Percentiles rank a stretch among this genome's conserved stretches.
Evolutionary conservation across 345 rosid genomes (phyloP).

Genomic region (Brassica cretica): DNA sequence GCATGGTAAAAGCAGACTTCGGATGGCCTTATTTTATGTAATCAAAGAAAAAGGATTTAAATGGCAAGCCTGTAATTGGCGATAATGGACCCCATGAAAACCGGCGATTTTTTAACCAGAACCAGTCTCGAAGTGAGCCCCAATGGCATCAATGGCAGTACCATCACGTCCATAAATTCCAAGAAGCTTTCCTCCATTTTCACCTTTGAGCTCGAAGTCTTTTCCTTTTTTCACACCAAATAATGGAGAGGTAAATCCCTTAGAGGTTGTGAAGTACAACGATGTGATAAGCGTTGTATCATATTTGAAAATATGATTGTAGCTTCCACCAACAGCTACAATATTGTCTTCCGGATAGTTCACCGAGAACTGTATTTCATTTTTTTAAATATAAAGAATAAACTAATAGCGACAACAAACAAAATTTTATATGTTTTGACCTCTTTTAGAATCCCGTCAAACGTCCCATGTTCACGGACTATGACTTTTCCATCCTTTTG

Average conservation of each 20-base stretch:
- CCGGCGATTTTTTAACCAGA: background rate
- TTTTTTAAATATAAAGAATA: background rate
- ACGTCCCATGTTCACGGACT: background rate
- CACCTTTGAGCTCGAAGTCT: background rate
- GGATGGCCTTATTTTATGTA: background rate
- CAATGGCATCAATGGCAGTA: conserved; percentile 16
- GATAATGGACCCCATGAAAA: background rate
- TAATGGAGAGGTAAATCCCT: background rate
- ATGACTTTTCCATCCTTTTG: background rate
- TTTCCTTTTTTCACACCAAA: background rate
- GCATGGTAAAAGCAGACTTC: background rate
- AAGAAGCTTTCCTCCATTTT: conserved; percentile 35
- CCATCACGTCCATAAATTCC: conserved; percentile 34
- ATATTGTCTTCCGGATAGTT: background rate
- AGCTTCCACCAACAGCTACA: background rate
- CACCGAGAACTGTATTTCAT: conserved; percentile 24
- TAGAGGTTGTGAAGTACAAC: background rate
- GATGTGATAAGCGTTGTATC: background rate
- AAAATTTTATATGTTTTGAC: background rate
- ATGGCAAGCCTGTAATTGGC: background rate
- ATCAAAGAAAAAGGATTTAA: background rate
- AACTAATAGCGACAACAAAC: background rate
- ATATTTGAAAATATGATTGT: background rate
- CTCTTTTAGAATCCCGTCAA: background rate
- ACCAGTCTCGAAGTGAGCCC: background rate